phyloP scores from a whole-genome alignment of 208 protist species.

The Trypanosoma melophagium region DNA sequence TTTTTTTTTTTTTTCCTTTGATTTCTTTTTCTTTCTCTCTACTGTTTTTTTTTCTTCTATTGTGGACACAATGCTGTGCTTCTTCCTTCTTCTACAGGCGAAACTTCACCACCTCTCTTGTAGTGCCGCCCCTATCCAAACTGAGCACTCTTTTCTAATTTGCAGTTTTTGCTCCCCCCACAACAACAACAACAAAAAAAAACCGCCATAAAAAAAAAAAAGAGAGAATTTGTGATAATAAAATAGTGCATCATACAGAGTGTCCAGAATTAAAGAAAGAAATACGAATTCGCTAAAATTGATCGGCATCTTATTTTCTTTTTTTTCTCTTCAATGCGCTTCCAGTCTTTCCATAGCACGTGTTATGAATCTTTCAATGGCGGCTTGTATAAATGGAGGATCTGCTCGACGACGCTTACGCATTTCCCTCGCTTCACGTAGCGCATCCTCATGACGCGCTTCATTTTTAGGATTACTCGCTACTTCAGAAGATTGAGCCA shows the following conservation, averaged over 20 bases:
- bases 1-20: too few relatives aligned
- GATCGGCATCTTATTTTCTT: neutral
- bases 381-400: slow-evolving; percentile 31
- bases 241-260: too few relatives aligned
- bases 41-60: too few relatives aligned
- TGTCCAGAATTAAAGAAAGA: too few relatives aligned
- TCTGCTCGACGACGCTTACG: slow-evolving; percentile 30
- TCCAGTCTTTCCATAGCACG: slow-evolving; percentile 21
- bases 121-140: too few relatives aligned
- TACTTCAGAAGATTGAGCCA: neutral
- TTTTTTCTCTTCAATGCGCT: neutral
- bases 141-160: too few relatives aligned
- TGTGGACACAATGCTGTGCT: too few relatives aligned
- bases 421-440: slow-evolving; percentile 39
- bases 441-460: slow-evolving; percentile 8
- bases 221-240: slow-evolving; percentile 9
- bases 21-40: too few relatives aligned
- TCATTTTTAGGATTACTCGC: neutral
- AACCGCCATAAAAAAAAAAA: slow-evolving; percentile 21
- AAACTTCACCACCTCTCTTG: too few relatives aligned
- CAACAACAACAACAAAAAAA: too few relatives aligned
- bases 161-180: too few relatives aligned
- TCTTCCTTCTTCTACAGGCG: too few relatives aligned
- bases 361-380: slow-evolving; percentile 39
- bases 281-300: slow-evolving; percentile 10